Conservation (phyloP, 2,329 filamentous ascomycete species). For the Penicillium sumatraense region DNA sequence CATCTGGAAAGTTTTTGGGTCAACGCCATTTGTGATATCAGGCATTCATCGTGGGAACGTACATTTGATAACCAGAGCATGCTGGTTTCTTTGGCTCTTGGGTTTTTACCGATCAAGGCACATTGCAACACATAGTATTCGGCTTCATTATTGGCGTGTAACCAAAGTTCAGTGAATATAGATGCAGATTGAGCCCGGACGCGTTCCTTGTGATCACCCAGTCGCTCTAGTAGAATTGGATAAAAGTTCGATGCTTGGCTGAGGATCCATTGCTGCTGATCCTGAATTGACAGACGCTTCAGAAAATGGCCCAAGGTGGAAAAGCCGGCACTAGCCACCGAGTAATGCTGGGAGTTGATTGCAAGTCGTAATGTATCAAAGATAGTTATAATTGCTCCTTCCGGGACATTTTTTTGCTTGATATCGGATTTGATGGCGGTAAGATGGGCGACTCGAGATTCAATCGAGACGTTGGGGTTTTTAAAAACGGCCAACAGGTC, state of each 20-base stretch:
- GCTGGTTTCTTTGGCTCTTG: slow-evolving; percentile 80
- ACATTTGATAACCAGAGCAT: slow-evolving; percentile 86
- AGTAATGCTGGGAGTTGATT: slow-evolving; percentile 75
- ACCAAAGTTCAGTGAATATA: slow-evolving; percentile 77
- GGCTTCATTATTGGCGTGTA: slow-evolving; percentile 70
- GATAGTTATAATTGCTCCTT: slow-evolving; percentile 68
- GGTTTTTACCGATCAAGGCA: slow-evolving; percentile 78
- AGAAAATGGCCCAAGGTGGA: slow-evolving; percentile 86
- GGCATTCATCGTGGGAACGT: slow-evolving; percentile 26
- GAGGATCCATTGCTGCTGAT: slow-evolving; percentile 72
- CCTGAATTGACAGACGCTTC: slow-evolving; percentile 83
- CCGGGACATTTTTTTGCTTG: slow-evolving; percentile 89
- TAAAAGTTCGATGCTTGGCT: slow-evolving; percentile 72
- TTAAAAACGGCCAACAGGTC: slow-evolving; percentile 60
- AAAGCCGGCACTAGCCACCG: slow-evolving; percentile 80
- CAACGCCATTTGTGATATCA: slow-evolving; percentile 10
- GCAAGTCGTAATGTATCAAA: slow-evolving; percentile 82
- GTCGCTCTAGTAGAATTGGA: slow-evolving; percentile 77
- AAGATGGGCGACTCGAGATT: slow-evolving; percentile 72
- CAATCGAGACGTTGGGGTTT: slow-evolving; percentile 68
- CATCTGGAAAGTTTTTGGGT: slow-evolving; percentile 60
- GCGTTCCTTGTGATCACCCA: slow-evolving; percentile 88
- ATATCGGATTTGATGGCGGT: slow-evolving; percentile 82
- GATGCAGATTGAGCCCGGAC: slow-evolving; percentile 75
- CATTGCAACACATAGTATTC: slow-evolving; percentile 79